Conservation (phyloP, 2,329 filamentous ascomycete genomes). For the Beauveria bassiana region DNA sequence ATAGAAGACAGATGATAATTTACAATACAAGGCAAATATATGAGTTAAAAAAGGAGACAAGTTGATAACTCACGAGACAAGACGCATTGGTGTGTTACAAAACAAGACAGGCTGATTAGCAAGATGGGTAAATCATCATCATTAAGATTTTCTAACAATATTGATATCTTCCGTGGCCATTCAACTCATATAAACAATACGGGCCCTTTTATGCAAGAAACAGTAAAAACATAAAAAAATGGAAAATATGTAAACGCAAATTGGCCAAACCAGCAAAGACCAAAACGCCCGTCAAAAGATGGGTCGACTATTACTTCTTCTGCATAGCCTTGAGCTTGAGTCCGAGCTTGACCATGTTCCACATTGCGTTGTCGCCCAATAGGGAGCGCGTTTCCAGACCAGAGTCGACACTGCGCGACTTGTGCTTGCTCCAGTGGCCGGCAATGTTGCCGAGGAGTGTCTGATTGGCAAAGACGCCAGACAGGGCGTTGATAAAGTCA, state of each 20-base stretch:
- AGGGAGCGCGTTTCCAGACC: constrained; percentile 14
- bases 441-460: constrained; percentile 31
- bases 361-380: constrained; percentile 16
- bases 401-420: constrained; percentile 11
- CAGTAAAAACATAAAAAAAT: background rate
- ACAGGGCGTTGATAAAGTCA: constrained; percentile 4
- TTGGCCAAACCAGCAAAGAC: background rate
- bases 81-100: no score
- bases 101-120: background rate
- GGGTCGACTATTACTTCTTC: background rate
- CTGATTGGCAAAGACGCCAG: constrained; percentile 30
- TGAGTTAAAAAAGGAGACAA: background rate
- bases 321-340: constrained; percentile 18
- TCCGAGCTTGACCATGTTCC: constrained; percentile 23
- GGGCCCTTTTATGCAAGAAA: background rate
- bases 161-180: constrained; percentile 4
- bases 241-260: background rate
- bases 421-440: constrained; percentile 25
- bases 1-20: no score
- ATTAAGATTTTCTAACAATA: constrained; percentile 7
- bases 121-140: constrained; percentile 8
- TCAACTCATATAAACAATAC: background rate
- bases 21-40: no score
- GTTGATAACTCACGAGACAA: no score
- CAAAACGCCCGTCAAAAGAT: background rate